A percentile compares a stretch with the other conserved stretches of the same genome.
Conservation (phyloP, 192 early-diverging fungal species). For the Entophlyctis luteolus region DNA sequence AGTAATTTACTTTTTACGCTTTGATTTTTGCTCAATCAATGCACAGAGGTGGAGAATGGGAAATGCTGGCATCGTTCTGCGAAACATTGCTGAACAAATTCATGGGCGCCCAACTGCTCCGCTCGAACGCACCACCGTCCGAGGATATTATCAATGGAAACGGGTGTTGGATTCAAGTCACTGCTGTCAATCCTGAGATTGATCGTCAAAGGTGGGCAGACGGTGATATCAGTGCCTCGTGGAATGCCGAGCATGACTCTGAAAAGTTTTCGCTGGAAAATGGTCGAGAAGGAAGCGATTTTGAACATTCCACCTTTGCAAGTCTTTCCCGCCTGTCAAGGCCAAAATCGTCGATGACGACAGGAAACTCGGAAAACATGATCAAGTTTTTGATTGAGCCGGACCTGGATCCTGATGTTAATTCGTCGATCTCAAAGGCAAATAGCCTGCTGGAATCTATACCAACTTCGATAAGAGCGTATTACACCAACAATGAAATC, state of each 20-base stretch:
- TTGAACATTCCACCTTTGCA: background rate
- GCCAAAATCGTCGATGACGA: background rate
- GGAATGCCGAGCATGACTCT: conserved; percentile 19
- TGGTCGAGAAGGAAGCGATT: background rate
- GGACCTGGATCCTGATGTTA: conserved; percentile 35
- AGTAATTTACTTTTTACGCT: conserved; percentile 31
- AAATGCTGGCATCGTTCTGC: conserved; percentile 66
- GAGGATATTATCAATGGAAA: conserved; percentile 53
- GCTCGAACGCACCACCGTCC: conserved; percentile 36
- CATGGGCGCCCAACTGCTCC: conserved; percentile 51
- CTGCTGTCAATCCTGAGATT: conserved; percentile 61
- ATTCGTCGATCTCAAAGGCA: conserved; percentile 5
- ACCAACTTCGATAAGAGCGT: conserved; percentile 50
- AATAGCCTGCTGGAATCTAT: conserved; percentile 24
- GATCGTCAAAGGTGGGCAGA: conserved; percentile 35
- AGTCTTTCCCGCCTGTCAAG: background rate
- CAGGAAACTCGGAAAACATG: background rate
- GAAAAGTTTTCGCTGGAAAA: conserved; percentile 15
- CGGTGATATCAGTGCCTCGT: conserved; percentile 27
- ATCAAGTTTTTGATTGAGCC: conserved; percentile 39
- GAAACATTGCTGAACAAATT: conserved; percentile 68
- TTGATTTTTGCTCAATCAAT: background rate
- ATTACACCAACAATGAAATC: conserved; percentile 66
- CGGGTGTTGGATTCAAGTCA: conserved; percentile 64
- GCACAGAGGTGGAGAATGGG: conserved; percentile 55